These are phyloP conservation scores for Populus alba DNA, from an alignment of 345 rosid genomes.

Conservation along the genomic window DNA sequence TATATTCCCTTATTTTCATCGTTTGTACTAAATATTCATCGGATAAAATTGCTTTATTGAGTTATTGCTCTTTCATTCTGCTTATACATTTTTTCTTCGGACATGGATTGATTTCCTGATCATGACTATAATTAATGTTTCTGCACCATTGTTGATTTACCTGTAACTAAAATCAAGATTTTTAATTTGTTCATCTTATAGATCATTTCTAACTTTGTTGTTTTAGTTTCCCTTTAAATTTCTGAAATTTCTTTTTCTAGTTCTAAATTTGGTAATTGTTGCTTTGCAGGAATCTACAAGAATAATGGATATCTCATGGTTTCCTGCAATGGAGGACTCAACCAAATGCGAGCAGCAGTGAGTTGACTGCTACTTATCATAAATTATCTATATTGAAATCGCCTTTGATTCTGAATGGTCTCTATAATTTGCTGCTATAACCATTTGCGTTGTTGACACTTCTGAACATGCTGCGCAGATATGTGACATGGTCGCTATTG, in stretches of 20 bases:
- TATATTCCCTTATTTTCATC: not conserved
- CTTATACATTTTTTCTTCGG: not conserved
- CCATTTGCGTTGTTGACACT: constrained; percentile 3
- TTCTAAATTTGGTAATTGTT: constrained; percentile 1
- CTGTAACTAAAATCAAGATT: not conserved
- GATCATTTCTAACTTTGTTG: not conserved
- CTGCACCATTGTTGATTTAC: not conserved
- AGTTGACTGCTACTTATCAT: constrained; percentile 28
- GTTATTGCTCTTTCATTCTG: not conserved
- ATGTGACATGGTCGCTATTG: constrained; percentile 94
- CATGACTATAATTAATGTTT: not conserved
- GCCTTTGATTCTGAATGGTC: not conserved
- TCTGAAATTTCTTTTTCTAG: not conserved
- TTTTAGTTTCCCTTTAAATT: not conserved
- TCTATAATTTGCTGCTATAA: not conserved
- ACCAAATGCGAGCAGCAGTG: constrained; percentile 99
- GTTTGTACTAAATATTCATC: not conserved
- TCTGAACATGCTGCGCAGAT: constrained; percentile 49
- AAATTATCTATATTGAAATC: constrained; percentile 1
- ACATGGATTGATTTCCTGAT: not conserved
- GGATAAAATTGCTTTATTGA: not conserved
- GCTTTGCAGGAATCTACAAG: constrained; percentile 65
- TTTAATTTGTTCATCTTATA: not conserved
- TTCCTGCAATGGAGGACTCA: constrained; percentile 98
- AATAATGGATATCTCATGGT: constrained; percentile 93